A percentile compares a stretch with the other conserved stretches of the same genome.
These are phyloP conservation scores for Cymodocea nodosa DNA, from an alignment of 116 monocot species.

Conservation along the genomic window DNA sequence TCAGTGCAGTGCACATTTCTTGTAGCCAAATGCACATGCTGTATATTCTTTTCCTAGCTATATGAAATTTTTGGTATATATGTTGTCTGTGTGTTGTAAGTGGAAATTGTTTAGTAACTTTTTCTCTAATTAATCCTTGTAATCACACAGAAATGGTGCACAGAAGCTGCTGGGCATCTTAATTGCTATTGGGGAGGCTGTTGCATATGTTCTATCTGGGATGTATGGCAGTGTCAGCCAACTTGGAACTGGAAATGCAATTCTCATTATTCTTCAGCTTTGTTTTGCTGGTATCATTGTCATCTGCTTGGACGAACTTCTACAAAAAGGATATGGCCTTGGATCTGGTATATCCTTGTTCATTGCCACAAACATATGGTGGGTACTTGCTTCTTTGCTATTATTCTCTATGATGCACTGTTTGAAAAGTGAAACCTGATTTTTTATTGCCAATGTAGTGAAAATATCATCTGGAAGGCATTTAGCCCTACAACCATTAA, in stretches of 20 bases:
- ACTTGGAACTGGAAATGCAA: conserved; percentile 64
- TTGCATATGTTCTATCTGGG: conserved; percentile 68
- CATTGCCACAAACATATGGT: conserved; percentile 43
- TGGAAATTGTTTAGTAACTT: too few relatives aligned
- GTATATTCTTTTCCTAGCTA: too few relatives aligned
- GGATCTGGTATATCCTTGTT: conserved; percentile 38
- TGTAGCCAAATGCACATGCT: too few relatives aligned
- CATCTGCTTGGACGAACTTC: conserved; percentile 46
- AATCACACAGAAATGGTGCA: conserved; percentile 30
- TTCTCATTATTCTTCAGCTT: conserved; percentile 64
- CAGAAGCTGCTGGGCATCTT: conserved; percentile 41
- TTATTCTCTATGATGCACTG: neutral
- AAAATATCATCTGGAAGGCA: conserved; percentile 38
- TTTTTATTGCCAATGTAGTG: conserved; percentile 11
- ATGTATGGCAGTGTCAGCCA: conserved; percentile 76
- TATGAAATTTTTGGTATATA: neutral
- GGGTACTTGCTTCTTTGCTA: neutral
- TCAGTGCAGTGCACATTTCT: too few relatives aligned
- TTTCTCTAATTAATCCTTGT: neutral
- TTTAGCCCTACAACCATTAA: conserved; percentile 58
- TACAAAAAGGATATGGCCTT: conserved; percentile 72
- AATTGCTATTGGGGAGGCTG: conserved; percentile 54
- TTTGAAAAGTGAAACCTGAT: too few relatives aligned
- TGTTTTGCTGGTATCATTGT: conserved; percentile 41
- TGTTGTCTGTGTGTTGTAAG: neutral